phyloP scores from a whole-genome alignment of 2,329 filamentous ascomycete genomes.

The Drechslerella dactyloides region DNA sequence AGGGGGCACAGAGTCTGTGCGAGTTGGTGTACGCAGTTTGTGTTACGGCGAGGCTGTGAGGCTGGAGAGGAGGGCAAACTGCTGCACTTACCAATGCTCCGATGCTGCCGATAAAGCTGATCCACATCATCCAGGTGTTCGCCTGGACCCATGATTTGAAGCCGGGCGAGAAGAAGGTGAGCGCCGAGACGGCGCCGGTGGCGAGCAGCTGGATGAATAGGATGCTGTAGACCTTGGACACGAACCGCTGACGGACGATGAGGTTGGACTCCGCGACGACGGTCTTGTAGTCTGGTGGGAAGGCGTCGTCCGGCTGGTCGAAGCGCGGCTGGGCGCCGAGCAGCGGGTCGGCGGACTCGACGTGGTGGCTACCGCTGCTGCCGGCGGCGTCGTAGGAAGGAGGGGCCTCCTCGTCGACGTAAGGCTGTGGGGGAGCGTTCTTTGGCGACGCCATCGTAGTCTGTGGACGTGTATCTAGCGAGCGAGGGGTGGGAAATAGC shows the following conservation, averaged over 20 bases:
- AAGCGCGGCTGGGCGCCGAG: constrained; percentile 28
- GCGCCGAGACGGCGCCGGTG: constrained; percentile 77
- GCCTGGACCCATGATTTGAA: constrained; percentile 89
- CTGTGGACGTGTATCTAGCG: neutral
- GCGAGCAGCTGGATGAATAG: constrained; percentile 90
- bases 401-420: constrained; percentile 47
- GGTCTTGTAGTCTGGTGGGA: constrained; percentile 74
- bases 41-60: constrained; percentile 6
- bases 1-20: neutral
- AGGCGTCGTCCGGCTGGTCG: constrained; percentile 43
- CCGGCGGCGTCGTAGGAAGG: constrained; percentile 43
- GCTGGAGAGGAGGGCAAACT: neutral
- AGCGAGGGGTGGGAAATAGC: neutral
- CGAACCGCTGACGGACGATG: constrained; percentile 95
- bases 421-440: constrained; percentile 36
- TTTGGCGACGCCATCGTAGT: constrained; percentile 38
- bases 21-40: constrained; percentile 10
- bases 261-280: constrained; percentile 91
- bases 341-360: constrained; percentile 42
- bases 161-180: constrained; percentile 80
- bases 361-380: constrained; percentile 29
- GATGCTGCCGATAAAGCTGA: constrained; percentile 66
- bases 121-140: constrained; percentile 82
- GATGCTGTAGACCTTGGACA: constrained; percentile 97
- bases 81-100: constrained; percentile 68